Percentiles rank a stretch among this genome's conserved stretches.
These are phyloP conservation scores for Diaporthe aspalathi DNA, from an alignment of 2,329 filamentous ascomycete species.

Conservation along the genomic window DNA sequence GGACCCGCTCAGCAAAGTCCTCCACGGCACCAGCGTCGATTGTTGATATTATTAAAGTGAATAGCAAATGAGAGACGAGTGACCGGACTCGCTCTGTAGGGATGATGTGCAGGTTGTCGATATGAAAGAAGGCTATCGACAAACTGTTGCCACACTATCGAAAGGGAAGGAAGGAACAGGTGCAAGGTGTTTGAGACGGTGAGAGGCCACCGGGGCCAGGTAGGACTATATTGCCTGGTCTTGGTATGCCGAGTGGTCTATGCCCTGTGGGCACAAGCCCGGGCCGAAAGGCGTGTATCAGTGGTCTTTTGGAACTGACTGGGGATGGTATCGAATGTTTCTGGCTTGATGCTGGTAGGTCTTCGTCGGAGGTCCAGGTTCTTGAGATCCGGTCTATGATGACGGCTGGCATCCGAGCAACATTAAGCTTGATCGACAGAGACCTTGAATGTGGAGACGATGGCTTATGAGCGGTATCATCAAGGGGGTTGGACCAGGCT, in stretches of 20 bases:
- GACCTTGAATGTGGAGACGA: conserved; percentile 35
- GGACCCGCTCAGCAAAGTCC: conserved; percentile 39
- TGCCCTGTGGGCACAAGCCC: conserved; percentile 54
- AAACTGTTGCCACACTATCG: conserved; percentile 58
- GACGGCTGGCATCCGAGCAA: conserved; percentile 66
- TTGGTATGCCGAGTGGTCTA: conserved; percentile 43
- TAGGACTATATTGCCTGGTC: conserved; percentile 46
- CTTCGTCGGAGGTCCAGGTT: conserved; percentile 61
- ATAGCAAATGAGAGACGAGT: conserved; percentile 53
- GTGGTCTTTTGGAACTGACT: conserved; percentile 50
- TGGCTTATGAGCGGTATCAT: conserved; percentile 28
- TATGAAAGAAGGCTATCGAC: conserved; percentile 66
- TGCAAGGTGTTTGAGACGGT: conserved; percentile 41
- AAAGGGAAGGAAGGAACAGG: conserved; percentile 46
- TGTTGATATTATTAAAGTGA: conserved; percentile 39
- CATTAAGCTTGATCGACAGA: conserved; percentile 52
- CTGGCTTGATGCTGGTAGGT: conserved; percentile 52
- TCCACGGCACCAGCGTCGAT: conserved; percentile 37
- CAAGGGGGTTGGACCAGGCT: conserved; percentile 22
- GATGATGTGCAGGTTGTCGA: conserved; percentile 52
- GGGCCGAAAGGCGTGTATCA: conserved; percentile 54
- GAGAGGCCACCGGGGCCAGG: conserved; percentile 42
- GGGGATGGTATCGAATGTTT: conserved; percentile 54
- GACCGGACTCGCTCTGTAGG: conserved; percentile 64
- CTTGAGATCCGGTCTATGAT: conserved; percentile 63